Conservation (phyloP, 2,329 filamentous ascomycete genomes). For the Beauveria scarabaeidicola region DNA sequence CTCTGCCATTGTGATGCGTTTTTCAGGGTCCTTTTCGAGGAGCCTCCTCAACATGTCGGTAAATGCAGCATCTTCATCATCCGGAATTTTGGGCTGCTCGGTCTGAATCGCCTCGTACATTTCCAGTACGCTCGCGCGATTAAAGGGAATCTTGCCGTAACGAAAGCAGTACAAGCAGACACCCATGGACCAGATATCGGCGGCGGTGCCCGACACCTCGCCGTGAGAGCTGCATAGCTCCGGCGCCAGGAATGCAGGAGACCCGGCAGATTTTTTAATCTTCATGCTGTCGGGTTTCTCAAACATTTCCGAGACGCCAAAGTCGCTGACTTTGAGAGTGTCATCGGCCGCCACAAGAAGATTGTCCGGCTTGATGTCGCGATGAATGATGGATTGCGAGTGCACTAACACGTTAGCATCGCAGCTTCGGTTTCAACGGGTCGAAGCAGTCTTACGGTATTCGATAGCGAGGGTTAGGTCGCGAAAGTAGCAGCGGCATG, state of each 20-base stretch:
- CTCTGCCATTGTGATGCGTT: conserved; percentile 74
- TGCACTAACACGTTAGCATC: conserved; percentile 52
- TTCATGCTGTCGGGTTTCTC: conserved; percentile 78
- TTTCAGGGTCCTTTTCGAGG: conserved; percentile 76
- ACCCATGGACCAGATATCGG: conserved; percentile 98
- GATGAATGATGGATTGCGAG: conserved; percentile 86
- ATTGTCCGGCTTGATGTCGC: conserved; percentile 97
- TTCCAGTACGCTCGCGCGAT: conserved; percentile 68
- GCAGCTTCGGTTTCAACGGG: neutral
- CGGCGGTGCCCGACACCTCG: conserved; percentile 78
- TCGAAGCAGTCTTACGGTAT: conserved; percentile 53
- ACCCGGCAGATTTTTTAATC: conserved; percentile 87
- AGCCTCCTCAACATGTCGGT: conserved; percentile 64
- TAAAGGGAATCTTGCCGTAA: conserved; percentile 84
- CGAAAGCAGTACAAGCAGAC: conserved; percentile 87
- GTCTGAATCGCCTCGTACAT: conserved; percentile 82
- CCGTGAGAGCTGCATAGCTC: conserved; percentile 86
- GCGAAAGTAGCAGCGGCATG: conserved; percentile 84
- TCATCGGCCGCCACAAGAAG: conserved; percentile 83
- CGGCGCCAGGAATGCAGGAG: conserved; percentile 87
- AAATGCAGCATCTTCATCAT: conserved; percentile 59
- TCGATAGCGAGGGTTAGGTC: conserved; percentile 93
- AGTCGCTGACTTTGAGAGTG: conserved; percentile 94
- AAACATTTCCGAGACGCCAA: conserved; percentile 99
- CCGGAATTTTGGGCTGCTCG: conserved; percentile 54